Conservation (phyloP, 441 rosid genomes). For the Aleurites moluccanus region DNA sequence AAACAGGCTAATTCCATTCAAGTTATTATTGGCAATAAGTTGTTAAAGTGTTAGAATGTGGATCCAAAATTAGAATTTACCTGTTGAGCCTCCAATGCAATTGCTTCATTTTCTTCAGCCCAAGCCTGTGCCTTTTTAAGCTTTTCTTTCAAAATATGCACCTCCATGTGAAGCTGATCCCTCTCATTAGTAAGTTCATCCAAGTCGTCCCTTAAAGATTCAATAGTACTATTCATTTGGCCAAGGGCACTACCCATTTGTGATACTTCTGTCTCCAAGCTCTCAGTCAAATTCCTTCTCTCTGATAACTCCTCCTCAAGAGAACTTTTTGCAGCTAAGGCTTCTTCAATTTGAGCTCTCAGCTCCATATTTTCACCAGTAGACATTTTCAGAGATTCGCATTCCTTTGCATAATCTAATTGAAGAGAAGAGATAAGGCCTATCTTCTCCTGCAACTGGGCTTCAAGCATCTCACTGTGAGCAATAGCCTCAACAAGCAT, state of each 20-base stretch:
- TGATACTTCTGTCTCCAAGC: conserved; percentile 75
- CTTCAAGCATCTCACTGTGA: conserved; percentile 56
- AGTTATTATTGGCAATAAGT: background rate
- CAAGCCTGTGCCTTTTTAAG: conserved; percentile 49
- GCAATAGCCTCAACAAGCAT: conserved; percentile 63
- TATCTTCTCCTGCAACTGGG: conserved; percentile 68
- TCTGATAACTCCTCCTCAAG: conserved; percentile 61
- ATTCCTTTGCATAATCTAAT: conserved; percentile 42
- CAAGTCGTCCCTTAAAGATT: conserved; percentile 50
- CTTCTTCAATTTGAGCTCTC: conserved; percentile 30
- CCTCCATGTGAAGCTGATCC: conserved; percentile 60
- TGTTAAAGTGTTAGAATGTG: background rate
- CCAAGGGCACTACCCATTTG: conserved; percentile 62
- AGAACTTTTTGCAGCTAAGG: conserved; percentile 50
- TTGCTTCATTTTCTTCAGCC: conserved; percentile 72
- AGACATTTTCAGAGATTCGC: conserved; percentile 33
- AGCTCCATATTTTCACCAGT: conserved; percentile 57
- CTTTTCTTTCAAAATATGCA: conserved; percentile 60
- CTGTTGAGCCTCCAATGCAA: conserved; percentile 71
- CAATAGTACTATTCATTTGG: conserved; percentile 61
- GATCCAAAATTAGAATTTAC: conserved; percentile 38
- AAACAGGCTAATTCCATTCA: background rate
- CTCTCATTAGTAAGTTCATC: conserved; percentile 56
- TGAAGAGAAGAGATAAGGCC: conserved; percentile 53
- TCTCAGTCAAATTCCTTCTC: conserved; percentile 52